Base-by-base conservation (phyloP, 257 asterid species). In the Jaltomata sinuosa region DNA sequence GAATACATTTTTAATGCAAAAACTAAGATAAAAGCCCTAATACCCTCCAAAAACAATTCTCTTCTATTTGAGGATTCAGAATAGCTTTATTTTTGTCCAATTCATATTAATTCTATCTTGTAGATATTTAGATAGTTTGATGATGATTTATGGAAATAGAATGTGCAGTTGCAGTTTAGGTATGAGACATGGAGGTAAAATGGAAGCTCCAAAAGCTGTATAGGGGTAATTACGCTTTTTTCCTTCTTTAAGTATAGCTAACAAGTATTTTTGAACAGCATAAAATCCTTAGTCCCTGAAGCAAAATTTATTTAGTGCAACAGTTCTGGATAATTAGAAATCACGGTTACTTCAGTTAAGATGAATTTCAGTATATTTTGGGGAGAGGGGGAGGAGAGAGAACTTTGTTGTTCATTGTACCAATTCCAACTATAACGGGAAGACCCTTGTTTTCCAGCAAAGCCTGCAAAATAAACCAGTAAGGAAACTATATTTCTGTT, bases 351-450 rank as follows among this genome's bases (percentile, higher is more conserved):
- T 76, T 76, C 61, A 27, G 81, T 25, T 72, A 49, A 54, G 29
- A 77, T 77, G 64, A 77, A 53, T 77, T 15, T 77, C 82, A 29
- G 82, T 49, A 77, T 49, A 49, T 49, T 47, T 45, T 27, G 49
- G 29, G 54, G 80, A 31, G 67, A 31, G 81, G 77, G 79, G 59
- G 42, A 21, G 87, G 86, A 86, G 85, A 49, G 80, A 85, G 85
- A 79, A 42, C 50, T 62, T 38, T 78, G 82, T 16, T 29, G 74
- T 40, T 61, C 57, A 83, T 83, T 84, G 74, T 93, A 95, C 99
- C 99, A 84, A 97, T 97, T 89, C 98, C 99, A 89, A 97, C 99
- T 87, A 97, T 89, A 84, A 97, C 97, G 1, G 99, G 99, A 83
- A 89, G 95, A 86, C 98, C 99, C 88, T 97, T 97, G 86, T 94